Evolutionary conservation across 108 stramenopile genomes (phyloP).

Genomic region (Skeletonema grethae): DNA sequence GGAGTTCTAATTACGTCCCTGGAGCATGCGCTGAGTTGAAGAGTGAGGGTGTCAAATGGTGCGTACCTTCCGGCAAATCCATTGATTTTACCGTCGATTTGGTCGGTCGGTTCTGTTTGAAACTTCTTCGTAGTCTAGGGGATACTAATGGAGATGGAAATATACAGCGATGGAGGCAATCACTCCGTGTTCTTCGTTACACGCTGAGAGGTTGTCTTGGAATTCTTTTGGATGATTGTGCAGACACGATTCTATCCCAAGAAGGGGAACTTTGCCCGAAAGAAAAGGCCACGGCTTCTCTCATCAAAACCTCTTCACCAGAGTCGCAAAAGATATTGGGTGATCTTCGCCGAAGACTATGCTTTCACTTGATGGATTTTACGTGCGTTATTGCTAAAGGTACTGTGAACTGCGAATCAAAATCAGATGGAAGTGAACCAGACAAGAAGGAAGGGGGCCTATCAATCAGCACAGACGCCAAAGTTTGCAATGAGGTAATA

Average conservation of each 20-base stretch:
- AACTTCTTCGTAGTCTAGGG: constrained; percentile 31
- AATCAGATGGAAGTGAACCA: constrained; percentile 23
- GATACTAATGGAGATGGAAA: constrained; percentile 13
- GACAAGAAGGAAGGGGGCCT: constrained; percentile 24
- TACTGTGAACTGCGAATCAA: constrained; percentile 51
- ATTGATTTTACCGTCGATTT: constrained; percentile 68
- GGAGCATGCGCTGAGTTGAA: constrained; percentile 54
- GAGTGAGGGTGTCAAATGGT: constrained; percentile 66
- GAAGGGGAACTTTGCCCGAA: constrained; percentile 51
- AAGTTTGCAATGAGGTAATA: constrained; percentile 79
- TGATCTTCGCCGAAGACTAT: constrained; percentile 54
- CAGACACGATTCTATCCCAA: constrained; percentile 35
- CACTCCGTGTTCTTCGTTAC: constrained; percentile 72
- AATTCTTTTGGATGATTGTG: constrained; percentile 62
- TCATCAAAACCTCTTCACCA: constrained; percentile 47
- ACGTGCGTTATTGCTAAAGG: constrained; percentile 72
- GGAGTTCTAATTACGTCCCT: constrained; percentile 9
- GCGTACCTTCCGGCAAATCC: constrained; percentile 69
- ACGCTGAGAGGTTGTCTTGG: constrained; percentile 75
- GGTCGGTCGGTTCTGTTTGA: constrained; percentile 36
- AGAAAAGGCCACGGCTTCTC: constrained; percentile 63
- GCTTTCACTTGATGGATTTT: constrained; percentile 53
- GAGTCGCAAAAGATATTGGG: constrained; percentile 49
- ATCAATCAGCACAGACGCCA: constrained; percentile 68
- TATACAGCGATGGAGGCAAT: constrained; percentile 48